phyloP scores from a whole-genome alignment of 164 flowering plant genomes.

The Liriodendron chinense region DNA sequence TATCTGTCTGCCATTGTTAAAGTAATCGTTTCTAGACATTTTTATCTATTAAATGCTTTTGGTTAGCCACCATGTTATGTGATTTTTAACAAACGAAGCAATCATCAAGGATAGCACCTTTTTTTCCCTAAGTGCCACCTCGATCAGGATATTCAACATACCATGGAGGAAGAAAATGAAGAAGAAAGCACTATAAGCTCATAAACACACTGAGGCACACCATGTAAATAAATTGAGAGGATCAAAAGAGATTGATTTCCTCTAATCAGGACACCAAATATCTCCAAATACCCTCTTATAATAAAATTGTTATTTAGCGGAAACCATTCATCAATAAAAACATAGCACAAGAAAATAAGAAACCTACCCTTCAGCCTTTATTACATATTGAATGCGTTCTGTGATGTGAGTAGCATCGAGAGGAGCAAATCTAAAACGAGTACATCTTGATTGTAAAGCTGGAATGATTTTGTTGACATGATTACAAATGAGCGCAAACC shows the following conservation, averaged over 20 bases:
- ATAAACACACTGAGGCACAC: too few species aligned
- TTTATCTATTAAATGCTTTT: too few species aligned
- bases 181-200: background rate
- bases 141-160: background rate
- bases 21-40: too few species aligned
- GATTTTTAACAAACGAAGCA: too few species aligned
- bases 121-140: background rate
- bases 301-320: too few species aligned
- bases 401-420: slow-evolving; percentile 71
- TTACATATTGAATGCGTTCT: slow-evolving; percentile 81
- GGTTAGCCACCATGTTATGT: too few species aligned
- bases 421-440: slow-evolving; percentile 96
- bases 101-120: too few species aligned
- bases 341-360: slow-evolving; percentile 4
- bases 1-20: too few species aligned
- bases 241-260: too few species aligned
- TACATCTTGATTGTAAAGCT: slow-evolving; percentile 95
- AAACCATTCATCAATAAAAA: background rate
- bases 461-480: slow-evolving; percentile 97
- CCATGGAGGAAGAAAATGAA: background rate
- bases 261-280: too few species aligned
- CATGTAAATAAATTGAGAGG: too few species aligned
- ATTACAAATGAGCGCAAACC: slow-evolving; percentile 93
- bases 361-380: slow-evolving; percentile 71
- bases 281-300: too few species aligned